Percentiles rank a stretch among this genome's conserved stretches.
These are phyloP conservation scores for Fomitopsis palustris DNA, from an alignment of 1,284 basidiomycete species.

Conservation along the genomic window DNA sequence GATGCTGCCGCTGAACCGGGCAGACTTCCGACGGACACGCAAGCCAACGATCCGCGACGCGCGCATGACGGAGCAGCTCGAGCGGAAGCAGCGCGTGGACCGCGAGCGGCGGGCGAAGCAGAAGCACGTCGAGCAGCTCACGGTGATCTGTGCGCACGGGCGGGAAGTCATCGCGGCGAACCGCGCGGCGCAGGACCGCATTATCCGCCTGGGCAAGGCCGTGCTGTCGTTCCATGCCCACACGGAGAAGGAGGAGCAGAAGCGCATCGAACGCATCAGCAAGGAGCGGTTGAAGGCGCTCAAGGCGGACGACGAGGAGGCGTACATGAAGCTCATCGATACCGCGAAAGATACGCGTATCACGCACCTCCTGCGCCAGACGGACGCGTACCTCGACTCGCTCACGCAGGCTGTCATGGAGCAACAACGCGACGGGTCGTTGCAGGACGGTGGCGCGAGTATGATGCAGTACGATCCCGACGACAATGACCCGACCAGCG, in stretches of 20 bases:
- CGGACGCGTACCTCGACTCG: slow-evolving; percentile 92
- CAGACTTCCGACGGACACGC: slow-evolving; percentile 86
- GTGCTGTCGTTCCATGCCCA: slow-evolving; percentile 84
- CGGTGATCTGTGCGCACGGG: slow-evolving; percentile 86
- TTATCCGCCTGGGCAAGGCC: slow-evolving; percentile 81
- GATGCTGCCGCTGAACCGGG: slow-evolving; percentile 88
- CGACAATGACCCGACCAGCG: slow-evolving; percentile 67
- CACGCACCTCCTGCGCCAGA: slow-evolving; percentile 93
- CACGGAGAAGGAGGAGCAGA: slow-evolving; percentile 99
- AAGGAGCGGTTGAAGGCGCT: slow-evolving; percentile 99
- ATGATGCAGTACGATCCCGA: slow-evolving; percentile 16
- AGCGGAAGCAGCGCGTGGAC: slow-evolving; percentile 90
- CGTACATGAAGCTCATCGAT: slow-evolving; percentile 98
- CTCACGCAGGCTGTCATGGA: slow-evolving; percentile 93
- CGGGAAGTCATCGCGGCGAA: slow-evolving; percentile 68
- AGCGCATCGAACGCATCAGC: slow-evolving; percentile 91
- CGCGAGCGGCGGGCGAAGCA: slow-evolving; percentile 93
- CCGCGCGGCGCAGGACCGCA: slow-evolving; percentile 69
- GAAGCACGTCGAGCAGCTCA: slow-evolving; percentile 94
- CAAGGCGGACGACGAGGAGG: slow-evolving; percentile 98
- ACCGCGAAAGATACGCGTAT: slow-evolving; percentile 99
- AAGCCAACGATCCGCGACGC: slow-evolving; percentile 91
- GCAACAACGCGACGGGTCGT: slow-evolving; percentile 80
- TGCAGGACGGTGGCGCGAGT: slow-evolving; percentile 12
- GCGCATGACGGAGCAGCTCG: slow-evolving; percentile 85